phyloP scores from a whole-genome alignment of 2,329 filamentous ascomycete genomes.

The Lachnellula subtilissima region DNA sequence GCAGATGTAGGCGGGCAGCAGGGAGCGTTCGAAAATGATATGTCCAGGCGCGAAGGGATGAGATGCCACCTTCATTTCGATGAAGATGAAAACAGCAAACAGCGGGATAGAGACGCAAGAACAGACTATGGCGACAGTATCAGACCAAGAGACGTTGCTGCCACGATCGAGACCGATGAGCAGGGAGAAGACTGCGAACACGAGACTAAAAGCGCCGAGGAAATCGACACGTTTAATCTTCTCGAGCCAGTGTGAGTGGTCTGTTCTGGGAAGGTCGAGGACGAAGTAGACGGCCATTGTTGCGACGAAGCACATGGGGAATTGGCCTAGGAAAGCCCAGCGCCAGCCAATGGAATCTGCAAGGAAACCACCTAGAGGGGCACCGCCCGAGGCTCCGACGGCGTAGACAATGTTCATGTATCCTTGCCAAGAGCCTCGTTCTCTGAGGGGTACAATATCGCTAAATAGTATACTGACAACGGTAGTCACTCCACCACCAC shows the following conservation, averaged over 20 bases:
- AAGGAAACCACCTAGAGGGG: constrained; percentile 66
- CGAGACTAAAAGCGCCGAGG: constrained; percentile 61
- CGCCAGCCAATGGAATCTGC: constrained; percentile 71
- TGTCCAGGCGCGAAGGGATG: constrained; percentile 72
- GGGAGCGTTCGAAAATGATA: constrained; percentile 62
- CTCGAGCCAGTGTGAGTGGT: constrained; percentile 56
- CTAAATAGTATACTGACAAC: constrained; percentile 65
- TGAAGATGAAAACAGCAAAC: constrained; percentile 61
- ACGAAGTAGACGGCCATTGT: constrained; percentile 58
- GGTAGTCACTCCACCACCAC: constrained; percentile 67
- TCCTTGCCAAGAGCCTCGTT: constrained; percentile 71
- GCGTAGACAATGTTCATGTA: constrained; percentile 68
- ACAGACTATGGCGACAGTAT: constrained; percentile 52
- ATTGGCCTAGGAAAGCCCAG: constrained; percentile 70
- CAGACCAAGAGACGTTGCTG: constrained; percentile 64
- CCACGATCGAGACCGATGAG: constrained; percentile 64
- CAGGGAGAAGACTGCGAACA: constrained; percentile 43
- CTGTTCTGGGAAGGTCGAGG: constrained; percentile 55
- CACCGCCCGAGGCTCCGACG: constrained; percentile 62
- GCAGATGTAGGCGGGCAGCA: constrained; percentile 63
- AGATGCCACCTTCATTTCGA: constrained; percentile 62
- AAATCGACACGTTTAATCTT: constrained; percentile 70
- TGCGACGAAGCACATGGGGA: constrained; percentile 62
- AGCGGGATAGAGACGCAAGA: constrained; percentile 52
- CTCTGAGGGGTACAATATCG: constrained; percentile 64